Evolutionary conservation across 805 yeast species (phyloP).

Genomic region (Cyberlindnera subsufficiens): DNA sequence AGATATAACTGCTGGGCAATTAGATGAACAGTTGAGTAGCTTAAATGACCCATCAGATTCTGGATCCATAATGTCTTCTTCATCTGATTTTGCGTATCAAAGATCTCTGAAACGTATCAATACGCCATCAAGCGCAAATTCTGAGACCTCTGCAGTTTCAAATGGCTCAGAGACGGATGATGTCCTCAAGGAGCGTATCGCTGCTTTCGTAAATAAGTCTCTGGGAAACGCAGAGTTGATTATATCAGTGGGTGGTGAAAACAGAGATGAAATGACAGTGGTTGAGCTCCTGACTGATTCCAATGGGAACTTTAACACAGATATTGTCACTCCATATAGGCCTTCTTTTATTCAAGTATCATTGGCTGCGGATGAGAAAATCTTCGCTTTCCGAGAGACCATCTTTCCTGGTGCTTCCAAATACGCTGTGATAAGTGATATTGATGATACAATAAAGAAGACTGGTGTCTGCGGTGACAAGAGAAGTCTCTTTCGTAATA

Average conservation of each 20-base stretch:
- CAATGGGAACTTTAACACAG: conserved; percentile 59
- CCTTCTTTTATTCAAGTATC: conserved; percentile 57
- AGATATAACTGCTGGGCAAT: conserved; percentile 26
- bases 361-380: conserved; percentile 40
- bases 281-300: conserved; percentile 47
- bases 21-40: conserved; percentile 31
- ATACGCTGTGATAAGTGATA: conserved; percentile 76
- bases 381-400: conserved; percentile 40
- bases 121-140: conserved; percentile 6
- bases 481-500: conserved; percentile 72
- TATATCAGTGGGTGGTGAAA: conserved; percentile 51
- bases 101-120: conserved; percentile 5
- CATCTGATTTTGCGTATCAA: conserved; percentile 1
- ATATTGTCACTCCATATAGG: conserved; percentile 47
- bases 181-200: conserved; percentile 55
- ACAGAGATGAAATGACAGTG: conserved; percentile 25
- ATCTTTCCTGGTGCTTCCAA: conserved; percentile 42
- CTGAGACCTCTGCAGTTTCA: conserved; percentile 2
- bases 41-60: conserved; percentile 21
- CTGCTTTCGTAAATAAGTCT: conserved; percentile 64
- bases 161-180: conserved; percentile 31
- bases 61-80: conserved; percentile 16
- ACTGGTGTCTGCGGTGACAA: conserved; percentile 91
- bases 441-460: conserved; percentile 88
- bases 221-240: conserved; percentile 51